phyloP scores from a whole-genome alignment of 2,329 filamentous ascomycete species.

The Arthroderma sp. region DNA sequence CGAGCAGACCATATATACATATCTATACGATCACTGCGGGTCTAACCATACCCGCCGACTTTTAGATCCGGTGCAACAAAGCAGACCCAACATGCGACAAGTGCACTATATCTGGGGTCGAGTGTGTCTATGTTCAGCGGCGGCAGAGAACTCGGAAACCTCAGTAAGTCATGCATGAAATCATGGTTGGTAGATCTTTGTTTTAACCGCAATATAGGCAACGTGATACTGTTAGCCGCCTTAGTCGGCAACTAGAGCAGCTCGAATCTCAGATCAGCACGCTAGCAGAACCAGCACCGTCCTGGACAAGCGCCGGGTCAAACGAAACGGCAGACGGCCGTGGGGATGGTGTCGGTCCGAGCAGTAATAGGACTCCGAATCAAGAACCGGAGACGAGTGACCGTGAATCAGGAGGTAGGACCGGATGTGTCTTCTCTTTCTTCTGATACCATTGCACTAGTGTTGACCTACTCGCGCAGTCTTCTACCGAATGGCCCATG shows the following conservation, averaged over 20 bases:
- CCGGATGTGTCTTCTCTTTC: background rate
- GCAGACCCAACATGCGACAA: conserved; percentile 12
- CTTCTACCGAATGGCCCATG: conserved; percentile 1
- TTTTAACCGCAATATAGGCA: background rate
- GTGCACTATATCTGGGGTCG: conserved; percentile 7
- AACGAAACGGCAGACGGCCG: background rate
- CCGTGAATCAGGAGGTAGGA: background rate
- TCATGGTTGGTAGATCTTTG: background rate
- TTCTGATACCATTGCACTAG: background rate
- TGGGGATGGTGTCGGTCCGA: background rate
- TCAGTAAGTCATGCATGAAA: background rate
- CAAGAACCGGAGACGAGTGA: background rate
- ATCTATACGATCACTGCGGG: too few relatives aligned
- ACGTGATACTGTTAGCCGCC: background rate
- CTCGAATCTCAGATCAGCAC: background rate
- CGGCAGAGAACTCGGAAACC: conserved; percentile 1
- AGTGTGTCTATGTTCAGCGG: conserved; percentile 8
- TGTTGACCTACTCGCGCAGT: background rate
- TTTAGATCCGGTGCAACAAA: conserved; percentile 14
- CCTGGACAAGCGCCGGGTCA: background rate
- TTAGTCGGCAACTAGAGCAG: background rate
- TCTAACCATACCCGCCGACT: background rate
- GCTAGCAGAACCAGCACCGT: background rate
- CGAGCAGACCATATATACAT: background rate
- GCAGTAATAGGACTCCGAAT: background rate